phyloP scores from a whole-genome alignment of 2,329 filamentous ascomycete species.

The Neonectria sp. region DNA sequence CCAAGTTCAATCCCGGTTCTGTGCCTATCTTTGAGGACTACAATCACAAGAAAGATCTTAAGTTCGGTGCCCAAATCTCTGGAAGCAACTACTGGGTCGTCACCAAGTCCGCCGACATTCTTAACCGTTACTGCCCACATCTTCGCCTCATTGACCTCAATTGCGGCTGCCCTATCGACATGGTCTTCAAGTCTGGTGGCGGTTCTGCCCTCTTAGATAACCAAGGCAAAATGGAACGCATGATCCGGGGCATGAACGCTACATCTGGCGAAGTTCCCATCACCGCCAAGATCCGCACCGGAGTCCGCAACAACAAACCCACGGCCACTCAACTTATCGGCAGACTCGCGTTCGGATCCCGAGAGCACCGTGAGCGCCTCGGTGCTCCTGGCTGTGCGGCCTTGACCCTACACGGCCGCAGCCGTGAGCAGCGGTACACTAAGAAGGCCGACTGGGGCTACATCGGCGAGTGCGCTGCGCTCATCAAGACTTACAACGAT shows the following conservation, averaged over 20 bases:
- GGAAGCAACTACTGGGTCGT: conserved; percentile 94
- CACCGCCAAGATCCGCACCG: conserved; percentile 94
- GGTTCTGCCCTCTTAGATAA: conserved; percentile 94
- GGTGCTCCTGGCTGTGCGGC: conserved; percentile 91
- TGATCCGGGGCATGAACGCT: conserved; percentile 94
- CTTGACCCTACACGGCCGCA: conserved; percentile 95
- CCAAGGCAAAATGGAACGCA: conserved; percentile 91
- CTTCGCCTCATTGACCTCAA: conserved; percentile 95
- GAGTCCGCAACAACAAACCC: conserved; percentile 84
- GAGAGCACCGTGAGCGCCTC: conserved; percentile 77
- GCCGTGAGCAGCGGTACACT: conserved; percentile 94
- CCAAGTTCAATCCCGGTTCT: conserved; percentile 72
- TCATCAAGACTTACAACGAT: conserved; percentile 85
- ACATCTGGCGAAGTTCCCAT: conserved; percentile 93
- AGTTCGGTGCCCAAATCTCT: conserved; percentile 93
- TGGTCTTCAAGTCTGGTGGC: conserved; percentile 89
- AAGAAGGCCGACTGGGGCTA: conserved; percentile 95
- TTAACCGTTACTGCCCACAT: conserved; percentile 83
- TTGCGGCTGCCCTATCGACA: conserved; percentile 96
- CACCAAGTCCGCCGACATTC: conserved; percentile 87
- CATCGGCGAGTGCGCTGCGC: conserved; percentile 88
- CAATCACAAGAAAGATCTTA: conserved; percentile 85
- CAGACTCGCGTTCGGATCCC: conserved; percentile 84
- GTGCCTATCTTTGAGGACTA: conserved; percentile 79
- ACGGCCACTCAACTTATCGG: conserved; percentile 87